A percentile compares a stretch with the other conserved stretches of the same genome.
Evolutionary conservation across 2,329 filamentous ascomycete species (phyloP).

Genomic region (Ilyonectria robusta): DNA sequence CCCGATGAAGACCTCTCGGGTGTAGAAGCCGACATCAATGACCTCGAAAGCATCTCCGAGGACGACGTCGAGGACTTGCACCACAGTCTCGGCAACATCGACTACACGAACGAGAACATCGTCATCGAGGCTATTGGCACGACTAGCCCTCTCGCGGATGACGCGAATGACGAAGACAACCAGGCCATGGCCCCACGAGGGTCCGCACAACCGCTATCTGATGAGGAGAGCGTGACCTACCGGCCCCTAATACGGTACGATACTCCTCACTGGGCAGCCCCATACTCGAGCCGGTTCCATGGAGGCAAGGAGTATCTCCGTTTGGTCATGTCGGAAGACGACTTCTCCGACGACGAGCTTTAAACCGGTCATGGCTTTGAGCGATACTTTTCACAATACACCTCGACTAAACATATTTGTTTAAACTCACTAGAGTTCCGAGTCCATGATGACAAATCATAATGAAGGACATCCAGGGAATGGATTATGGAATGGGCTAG

Average conservation of each 20-base stretch:
- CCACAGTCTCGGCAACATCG: neutral
- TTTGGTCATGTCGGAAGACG: neutral
- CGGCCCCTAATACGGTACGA: neutral
- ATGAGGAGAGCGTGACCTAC: neutral
- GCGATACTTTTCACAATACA: neutral
- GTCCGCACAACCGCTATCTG: neutral
- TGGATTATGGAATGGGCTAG: neutral
- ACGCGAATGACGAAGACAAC: neutral
- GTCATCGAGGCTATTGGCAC: neutral
- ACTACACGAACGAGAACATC: conserved; percentile 4
- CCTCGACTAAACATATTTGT: neutral
- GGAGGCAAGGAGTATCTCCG: conserved; percentile 15
- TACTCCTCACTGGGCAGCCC: neutral
- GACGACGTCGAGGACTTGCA: conserved; percentile 3
- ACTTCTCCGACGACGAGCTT: conserved; percentile 6
- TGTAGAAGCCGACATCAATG: conserved; percentile 24
- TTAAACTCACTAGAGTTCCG: neutral
- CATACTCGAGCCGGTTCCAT: neutral
- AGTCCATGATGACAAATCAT: neutral
- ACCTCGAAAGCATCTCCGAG: conserved; percentile 19
- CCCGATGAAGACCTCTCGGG: conserved; percentile 16
- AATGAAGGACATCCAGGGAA: neutral
- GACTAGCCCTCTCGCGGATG: neutral
- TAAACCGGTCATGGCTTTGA: neutral
- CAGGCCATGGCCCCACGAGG: too few relatives aligned